Evolutionary conservation across 169 alveolate genomes (phyloP).

Genomic region (Babesia bovis): DNA sequence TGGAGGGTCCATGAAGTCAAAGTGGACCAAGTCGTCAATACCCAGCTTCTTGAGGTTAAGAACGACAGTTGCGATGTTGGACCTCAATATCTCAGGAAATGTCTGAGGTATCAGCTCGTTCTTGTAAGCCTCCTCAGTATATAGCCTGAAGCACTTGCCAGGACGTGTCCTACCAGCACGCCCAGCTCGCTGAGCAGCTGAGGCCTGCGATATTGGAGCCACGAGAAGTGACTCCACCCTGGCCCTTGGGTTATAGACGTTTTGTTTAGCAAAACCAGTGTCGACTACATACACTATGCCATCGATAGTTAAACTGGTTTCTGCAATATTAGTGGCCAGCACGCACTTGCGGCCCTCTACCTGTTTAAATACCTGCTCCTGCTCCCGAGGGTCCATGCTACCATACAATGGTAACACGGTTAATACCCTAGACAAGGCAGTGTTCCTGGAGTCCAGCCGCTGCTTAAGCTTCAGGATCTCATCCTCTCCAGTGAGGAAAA

Average conservation of each 20-base stretch:
- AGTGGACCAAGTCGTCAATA: conserved; percentile 96
- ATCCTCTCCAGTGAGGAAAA: conserved; percentile 94
- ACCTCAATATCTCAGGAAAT: conserved; percentile 97
- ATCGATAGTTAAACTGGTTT: conserved; percentile 98
- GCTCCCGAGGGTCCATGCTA: conserved; percentile 94
- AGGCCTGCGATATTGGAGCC: conserved; percentile 96
- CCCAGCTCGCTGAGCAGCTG: conserved; percentile 98
- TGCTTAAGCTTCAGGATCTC: conserved; percentile 82
- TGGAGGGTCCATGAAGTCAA: conserved; percentile 99
- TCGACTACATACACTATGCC: conserved; percentile 99
- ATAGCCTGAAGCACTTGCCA: conserved; percentile 98
- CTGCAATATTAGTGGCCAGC: conserved; percentile 99
- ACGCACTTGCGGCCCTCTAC: conserved; percentile 95
- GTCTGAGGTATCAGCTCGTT: conserved; percentile 93
- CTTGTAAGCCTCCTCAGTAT: conserved; percentile 93
- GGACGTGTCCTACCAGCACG: conserved; percentile 99
- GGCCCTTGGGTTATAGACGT: conserved; percentile 98
- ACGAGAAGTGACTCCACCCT: conserved; percentile 95
- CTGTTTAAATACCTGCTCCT: conserved; percentile 94
- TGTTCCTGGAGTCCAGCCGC: conserved; percentile 21
- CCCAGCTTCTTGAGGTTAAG: conserved; percentile 94
- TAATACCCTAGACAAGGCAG: conserved; percentile 7
- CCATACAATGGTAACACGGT: conserved; percentile 92
- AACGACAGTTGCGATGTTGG: conserved; percentile 95
- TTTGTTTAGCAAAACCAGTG: conserved; percentile 98